A percentile compares a stretch with the other conserved stretches of the same genome.
Conservation (phyloP, 371 early-diverging fungal genomes). For the Nematocida ironsii region DNA sequence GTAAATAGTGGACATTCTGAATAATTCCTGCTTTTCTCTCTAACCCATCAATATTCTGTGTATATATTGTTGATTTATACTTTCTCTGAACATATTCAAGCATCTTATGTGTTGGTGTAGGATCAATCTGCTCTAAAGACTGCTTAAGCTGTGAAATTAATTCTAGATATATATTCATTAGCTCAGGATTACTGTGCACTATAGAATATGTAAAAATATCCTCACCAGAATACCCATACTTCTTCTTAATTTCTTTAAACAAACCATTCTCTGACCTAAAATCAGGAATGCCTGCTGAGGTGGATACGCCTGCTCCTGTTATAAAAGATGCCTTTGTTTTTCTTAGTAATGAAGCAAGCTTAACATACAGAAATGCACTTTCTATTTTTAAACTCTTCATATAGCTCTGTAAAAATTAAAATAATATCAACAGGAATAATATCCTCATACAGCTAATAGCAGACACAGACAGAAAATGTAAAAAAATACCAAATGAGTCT, state of each 20-base stretch:
- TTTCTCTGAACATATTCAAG: slow-evolving; percentile 79
- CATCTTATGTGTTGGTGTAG: slow-evolving; percentile 82
- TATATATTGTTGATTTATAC: slow-evolving; percentile 83
- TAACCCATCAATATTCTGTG: slow-evolving; percentile 93
- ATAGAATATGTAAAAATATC: slow-evolving; percentile 79
- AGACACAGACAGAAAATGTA: background rate
- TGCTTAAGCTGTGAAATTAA: slow-evolving; percentile 86
- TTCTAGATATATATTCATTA: slow-evolving; percentile 79
- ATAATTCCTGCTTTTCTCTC: slow-evolving; percentile 82
- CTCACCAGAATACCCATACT: slow-evolving; percentile 78
- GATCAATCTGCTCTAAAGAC: slow-evolving; percentile 74
- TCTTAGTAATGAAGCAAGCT: slow-evolving; percentile 56
- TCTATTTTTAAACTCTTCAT: slow-evolving; percentile 39
- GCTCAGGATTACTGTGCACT: slow-evolving; percentile 71
- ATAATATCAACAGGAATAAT: slow-evolving; percentile 15
- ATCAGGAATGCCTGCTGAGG: slow-evolving; percentile 92
- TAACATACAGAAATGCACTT: slow-evolving; percentile 35
- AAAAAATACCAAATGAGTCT: background rate
- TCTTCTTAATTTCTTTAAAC: slow-evolving; percentile 78
- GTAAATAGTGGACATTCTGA: slow-evolving; percentile 67
- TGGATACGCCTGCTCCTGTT: slow-evolving; percentile 86
- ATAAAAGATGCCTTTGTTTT: slow-evolving; percentile 75
- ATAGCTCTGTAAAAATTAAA: slow-evolving; percentile 33
- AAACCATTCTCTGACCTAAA: slow-evolving; percentile 92
- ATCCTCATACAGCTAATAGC: background rate